Evolutionary conservation across 768 basidiomycete genomes (phyloP), one percentile per base, ranked within the genome.

Genomic region (Termitomyces sp.): DNA sequence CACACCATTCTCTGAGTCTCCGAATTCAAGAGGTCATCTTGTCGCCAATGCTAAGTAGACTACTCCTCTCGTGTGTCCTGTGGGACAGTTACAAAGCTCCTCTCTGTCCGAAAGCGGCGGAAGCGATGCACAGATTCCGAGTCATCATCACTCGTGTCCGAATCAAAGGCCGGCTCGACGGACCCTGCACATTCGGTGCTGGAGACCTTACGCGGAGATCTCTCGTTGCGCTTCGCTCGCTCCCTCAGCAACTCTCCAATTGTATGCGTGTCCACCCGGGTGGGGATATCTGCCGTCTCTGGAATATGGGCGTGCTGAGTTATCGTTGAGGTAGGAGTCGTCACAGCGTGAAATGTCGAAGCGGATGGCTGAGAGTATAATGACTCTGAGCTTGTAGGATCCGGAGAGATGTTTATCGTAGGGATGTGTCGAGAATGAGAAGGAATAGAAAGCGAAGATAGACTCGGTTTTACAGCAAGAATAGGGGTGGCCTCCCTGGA

Each of bases 311-410:
- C 49, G 20, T 58, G 53, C 33, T 51, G 56, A 5, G 59, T 57
- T 8, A 53, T 13, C 30, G 56, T 33, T 12, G 51, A 59, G 6
- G 59, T 2, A 54, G 13, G 11, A 6, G 20, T 6, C 6, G 34
- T 55, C 0, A 20, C 9, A 4, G 41, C 11, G 15, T 53, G 27
- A 13, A 44, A 18, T 36, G 60, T 18, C 16, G 52, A 27, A 41
- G 56, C 56, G 15, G 63, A 59, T 18, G 41, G 52, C 39, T 66
- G 63, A 24, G 65, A 66, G n/a, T 66, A 64, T 13, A 59, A 3
- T 5, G 65, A 66, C 18, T 57, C 55, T n/a, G 61, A 59, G 5
- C 16, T 22, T 16, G 49, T 52, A 16, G 58, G 53, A 2, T 12
- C 30, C 9, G 55, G 24, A 36, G 41, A n/a, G 4, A 39, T 36